These are phyloP conservation scores for Penicillium sp. DNA, from an alignment of 2,329 filamentous ascomycete species.

Conservation along the genomic window DNA sequence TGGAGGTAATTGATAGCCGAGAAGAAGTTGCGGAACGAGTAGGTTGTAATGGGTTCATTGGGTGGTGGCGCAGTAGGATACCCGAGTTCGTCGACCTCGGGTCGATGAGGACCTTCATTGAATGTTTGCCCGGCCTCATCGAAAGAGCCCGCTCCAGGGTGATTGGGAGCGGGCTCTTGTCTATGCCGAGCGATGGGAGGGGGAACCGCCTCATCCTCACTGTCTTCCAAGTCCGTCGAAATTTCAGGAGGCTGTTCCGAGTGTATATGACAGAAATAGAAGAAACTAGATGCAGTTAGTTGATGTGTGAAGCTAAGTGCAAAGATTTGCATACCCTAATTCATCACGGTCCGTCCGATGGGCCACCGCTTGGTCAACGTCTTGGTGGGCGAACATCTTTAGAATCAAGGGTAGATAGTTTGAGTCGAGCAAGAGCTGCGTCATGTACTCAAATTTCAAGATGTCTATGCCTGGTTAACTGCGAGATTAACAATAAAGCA, in stretches of 20 bases:
- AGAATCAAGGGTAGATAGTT: slow-evolving; percentile 93
- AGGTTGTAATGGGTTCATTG: slow-evolving; percentile 76
- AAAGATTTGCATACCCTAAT: slow-evolving; percentile 64
- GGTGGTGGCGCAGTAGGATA: slow-evolving; percentile 75
- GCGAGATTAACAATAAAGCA: not conserved
- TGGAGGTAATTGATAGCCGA: slow-evolving; percentile 93
- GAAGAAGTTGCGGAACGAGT: slow-evolving; percentile 94
- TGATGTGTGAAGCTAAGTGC: not conserved
- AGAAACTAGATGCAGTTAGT: slow-evolving; percentile 67
- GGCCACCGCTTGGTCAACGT: slow-evolving; percentile 87
- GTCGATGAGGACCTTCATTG: slow-evolving; percentile 41
- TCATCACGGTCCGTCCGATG: slow-evolving; percentile 83
- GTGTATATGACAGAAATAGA: slow-evolving; percentile 80
- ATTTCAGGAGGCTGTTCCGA: slow-evolving; percentile 62
- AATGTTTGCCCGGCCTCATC: slow-evolving; percentile 32
- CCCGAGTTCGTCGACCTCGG: slow-evolving; percentile 83
- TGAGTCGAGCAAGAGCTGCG: slow-evolving; percentile 88
- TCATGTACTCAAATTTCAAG: slow-evolving; percentile 93
- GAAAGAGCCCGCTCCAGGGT: slow-evolving; percentile 31
- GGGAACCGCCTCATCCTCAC: slow-evolving; percentile 76
- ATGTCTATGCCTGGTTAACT: slow-evolving; percentile 64
- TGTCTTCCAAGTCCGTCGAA: slow-evolving; percentile 41
- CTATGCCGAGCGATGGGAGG: slow-evolving; percentile 75
- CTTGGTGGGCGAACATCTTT: slow-evolving; percentile 92
- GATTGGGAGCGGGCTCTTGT: slow-evolving; percentile 36